These are phyloP conservation scores for Phytophthora pluvialis DNA, from an alignment of 352 stramenopile genomes.

Conservation along the genomic window DNA sequence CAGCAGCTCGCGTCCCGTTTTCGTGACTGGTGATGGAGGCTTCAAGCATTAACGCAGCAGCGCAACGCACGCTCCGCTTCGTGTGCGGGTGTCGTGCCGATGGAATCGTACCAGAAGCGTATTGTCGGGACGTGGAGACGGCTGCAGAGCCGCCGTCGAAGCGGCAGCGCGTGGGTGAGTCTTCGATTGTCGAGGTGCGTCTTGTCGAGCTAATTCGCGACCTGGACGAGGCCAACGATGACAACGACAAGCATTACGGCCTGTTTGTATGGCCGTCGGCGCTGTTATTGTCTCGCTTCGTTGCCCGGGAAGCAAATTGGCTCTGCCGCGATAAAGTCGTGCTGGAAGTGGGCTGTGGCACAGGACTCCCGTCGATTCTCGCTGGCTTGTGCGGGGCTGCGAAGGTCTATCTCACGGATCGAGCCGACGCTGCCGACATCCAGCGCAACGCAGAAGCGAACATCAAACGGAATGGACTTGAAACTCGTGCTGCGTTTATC, in stretches of 20 bases:
- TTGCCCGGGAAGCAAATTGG: slow-evolving; percentile 39
- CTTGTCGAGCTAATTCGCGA: slow-evolving; percentile 68
- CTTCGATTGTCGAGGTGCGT: slow-evolving; percentile 37
- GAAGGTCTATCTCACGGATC: slow-evolving; percentile 64
- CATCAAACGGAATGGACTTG: slow-evolving; percentile 54
- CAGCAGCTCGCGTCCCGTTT: slow-evolving; percentile 24
- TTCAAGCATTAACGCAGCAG: slow-evolving; percentile 1
- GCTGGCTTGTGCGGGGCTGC: slow-evolving; percentile 45
- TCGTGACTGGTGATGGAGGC: slow-evolving; percentile 30
- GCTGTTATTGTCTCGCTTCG: slow-evolving; percentile 54
- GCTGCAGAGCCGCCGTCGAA: slow-evolving; percentile 19
- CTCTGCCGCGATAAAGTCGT: slow-evolving; percentile 51
- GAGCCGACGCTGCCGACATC: slow-evolving; percentile 51
- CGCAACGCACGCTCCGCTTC: slow-evolving; percentile 32
- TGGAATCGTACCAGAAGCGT: neutral
- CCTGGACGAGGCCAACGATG: slow-evolving; percentile 43
- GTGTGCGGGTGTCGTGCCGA: slow-evolving; percentile 4
- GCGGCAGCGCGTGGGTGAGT: slow-evolving; percentile 19
- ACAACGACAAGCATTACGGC: slow-evolving; percentile 60
- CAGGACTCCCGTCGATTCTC: slow-evolving; percentile 68
- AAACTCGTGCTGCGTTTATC: slow-evolving; percentile 42
- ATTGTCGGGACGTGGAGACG: neutral
- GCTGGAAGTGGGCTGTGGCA: slow-evolving; percentile 73
- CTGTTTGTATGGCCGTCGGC: slow-evolving; percentile 76
- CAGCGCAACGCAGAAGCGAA: slow-evolving; percentile 60